A percentile compares a stretch with the other conserved stretches of the same genome.
Conservation (phyloP, 768 basidiomycete species). For the Chalciporus piperatus region DNA sequence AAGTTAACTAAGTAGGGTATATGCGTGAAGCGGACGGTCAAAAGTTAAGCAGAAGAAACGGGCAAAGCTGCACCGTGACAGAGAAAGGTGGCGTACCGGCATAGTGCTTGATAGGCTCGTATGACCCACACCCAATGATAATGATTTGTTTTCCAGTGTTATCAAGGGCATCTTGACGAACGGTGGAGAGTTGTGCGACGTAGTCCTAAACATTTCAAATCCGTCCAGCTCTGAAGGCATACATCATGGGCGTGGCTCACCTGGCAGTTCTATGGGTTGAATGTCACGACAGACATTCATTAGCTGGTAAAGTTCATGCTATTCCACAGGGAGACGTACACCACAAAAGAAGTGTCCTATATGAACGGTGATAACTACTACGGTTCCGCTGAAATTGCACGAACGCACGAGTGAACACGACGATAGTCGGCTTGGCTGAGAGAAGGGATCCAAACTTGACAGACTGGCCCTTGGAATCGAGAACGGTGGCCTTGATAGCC, state of each 20-base stretch:
- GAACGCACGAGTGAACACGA: constrained; percentile 58
- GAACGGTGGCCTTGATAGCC: constrained; percentile 41
- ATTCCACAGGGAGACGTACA: constrained; percentile 34
- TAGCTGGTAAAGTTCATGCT: not conserved
- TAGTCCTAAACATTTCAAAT: constrained; percentile 38
- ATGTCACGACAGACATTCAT: not conserved
- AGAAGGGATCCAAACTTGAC: constrained; percentile 54
- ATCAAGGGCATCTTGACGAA: constrained; percentile 40
- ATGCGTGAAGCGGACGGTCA: not conserved
- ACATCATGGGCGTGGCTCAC: constrained; percentile 22
- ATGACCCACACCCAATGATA: constrained; percentile 62
- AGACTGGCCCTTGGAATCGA: constrained; percentile 44
- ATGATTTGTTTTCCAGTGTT: constrained; percentile 41
- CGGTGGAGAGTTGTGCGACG: constrained; percentile 42
- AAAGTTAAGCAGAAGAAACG: too few species aligned
- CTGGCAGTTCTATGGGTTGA: constrained; percentile 38
- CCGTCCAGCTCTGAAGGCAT: not conserved
- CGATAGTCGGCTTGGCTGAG: constrained; percentile 47
- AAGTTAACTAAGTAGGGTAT: not conserved
- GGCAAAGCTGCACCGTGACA: too few species aligned
- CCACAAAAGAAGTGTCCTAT: constrained; percentile 56
- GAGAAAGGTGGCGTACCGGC: constrained; percentile 32
- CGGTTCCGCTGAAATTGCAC: not conserved
- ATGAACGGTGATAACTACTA: not conserved
- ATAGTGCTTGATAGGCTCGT: constrained; percentile 48